Percentiles rank a stretch among this genome's conserved stretches.
Evolutionary conservation across 768 basidiomycete genomes (phyloP).

Genomic region (Lentinula boryana): DNA sequence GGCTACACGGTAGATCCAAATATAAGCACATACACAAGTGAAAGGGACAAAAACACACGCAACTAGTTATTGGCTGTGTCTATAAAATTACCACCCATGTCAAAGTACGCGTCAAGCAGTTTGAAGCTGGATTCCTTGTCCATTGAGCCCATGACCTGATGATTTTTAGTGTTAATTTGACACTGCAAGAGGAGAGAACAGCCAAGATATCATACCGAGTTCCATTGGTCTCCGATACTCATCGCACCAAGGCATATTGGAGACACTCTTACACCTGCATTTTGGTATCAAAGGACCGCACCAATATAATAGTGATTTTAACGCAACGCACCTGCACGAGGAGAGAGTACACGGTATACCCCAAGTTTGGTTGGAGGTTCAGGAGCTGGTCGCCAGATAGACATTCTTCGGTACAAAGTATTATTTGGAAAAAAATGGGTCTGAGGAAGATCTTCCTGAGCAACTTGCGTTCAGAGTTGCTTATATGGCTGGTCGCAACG

Average conservation of each 20-base stretch:
- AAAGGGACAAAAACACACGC: not conserved
- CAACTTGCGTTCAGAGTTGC: not conserved
- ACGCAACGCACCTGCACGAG: slow-evolving; percentile 18
- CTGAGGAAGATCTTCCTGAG: not conserved
- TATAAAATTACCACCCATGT: slow-evolving; percentile 30
- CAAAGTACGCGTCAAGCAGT: slow-evolving; percentile 37
- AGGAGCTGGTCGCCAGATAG: slow-evolving; percentile 4
- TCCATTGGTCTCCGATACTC: slow-evolving; percentile 29
- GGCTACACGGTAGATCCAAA: slow-evolving; percentile 11
- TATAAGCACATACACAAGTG: not conserved
- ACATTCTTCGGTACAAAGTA: not conserved
- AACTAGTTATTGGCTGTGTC: slow-evolving; percentile 24
- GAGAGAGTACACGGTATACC: slow-evolving; percentile 23
- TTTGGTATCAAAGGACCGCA: not conserved
- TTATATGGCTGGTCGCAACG: not conserved
- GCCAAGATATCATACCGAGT: not conserved
- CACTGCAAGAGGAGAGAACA: too few relatives aligned
- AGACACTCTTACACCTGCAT: slow-evolving; percentile 26
- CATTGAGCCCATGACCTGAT: slow-evolving; percentile 29
- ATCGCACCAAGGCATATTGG: slow-evolving; percentile 31
- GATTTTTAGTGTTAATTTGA: not conserved
- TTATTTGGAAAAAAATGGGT: not conserved
- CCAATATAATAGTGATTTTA: not conserved
- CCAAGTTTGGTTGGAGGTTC: slow-evolving; percentile 20
- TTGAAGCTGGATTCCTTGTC: slow-evolving; percentile 33